phyloP scores from a whole-genome alignment of 1,139 yeast species.

The Geotrichum macrosporum region DNA sequence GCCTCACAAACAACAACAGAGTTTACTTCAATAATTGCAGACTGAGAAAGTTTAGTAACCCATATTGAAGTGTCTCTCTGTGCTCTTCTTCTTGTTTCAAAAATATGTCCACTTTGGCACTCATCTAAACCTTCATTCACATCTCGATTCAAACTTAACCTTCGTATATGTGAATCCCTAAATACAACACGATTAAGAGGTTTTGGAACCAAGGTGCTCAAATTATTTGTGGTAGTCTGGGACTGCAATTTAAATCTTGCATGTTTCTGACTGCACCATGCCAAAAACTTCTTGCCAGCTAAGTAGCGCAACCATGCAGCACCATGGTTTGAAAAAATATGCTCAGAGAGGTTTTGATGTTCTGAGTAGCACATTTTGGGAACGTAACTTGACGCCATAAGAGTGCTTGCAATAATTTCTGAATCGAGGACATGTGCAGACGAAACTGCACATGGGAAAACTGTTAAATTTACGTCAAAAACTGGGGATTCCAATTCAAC shows the following conservation, averaged over 20 bases:
- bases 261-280: slow-evolving; percentile 25
- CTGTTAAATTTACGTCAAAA: slow-evolving; percentile 5
- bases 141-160: neutral
- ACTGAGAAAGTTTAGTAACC: slow-evolving; percentile 32
- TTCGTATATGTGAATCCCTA: neutral
- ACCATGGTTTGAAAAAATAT: slow-evolving; percentile 30
- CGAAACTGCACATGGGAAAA: slow-evolving; percentile 29
- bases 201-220: neutral
- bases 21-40: neutral
- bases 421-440: slow-evolving; percentile 25
- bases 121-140: neutral
- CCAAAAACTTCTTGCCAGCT: slow-evolving; percentile 31
- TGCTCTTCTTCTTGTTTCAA: slow-evolving; percentile 23
- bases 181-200: neutral
- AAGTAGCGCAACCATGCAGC: slow-evolving; percentile 33
- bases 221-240: neutral
- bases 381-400: slow-evolving; percentile 31
- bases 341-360: neutral
- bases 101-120: neutral
- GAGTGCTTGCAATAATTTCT: slow-evolving; percentile 32
- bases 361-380: slow-evolving; percentile 23
- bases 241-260: slow-evolving; percentile 12
- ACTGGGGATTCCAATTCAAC: neutral
- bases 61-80: slow-evolving; percentile 31
- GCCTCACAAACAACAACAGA: neutral